These are phyloP conservation scores for Yamadazyma epiphylla DNA, from an alignment of 1,139 yeast genomes.

Conservation along the genomic window DNA sequence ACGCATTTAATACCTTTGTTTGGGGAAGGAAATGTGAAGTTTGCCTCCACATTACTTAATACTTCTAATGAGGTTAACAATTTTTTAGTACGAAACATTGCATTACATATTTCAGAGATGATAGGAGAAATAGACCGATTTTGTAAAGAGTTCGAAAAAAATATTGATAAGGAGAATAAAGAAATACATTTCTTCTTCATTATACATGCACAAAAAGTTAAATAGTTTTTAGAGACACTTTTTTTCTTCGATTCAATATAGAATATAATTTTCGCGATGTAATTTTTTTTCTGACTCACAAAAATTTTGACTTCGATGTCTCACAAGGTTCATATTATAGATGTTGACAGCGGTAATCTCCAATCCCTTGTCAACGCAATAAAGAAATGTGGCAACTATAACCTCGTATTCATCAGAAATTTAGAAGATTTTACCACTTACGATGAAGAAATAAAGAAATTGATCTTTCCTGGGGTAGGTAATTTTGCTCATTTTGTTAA, in stretches of 20 bases:
- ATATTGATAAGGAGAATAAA: slow-evolving; percentile 12
- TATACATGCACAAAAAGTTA: slow-evolving; percentile 25
- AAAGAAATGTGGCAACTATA: slow-evolving; percentile 63
- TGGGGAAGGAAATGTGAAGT: slow-evolving; percentile 33
- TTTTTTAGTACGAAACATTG: slow-evolving; percentile 28
- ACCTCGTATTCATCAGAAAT: slow-evolving; percentile 48
- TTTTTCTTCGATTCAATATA: slow-evolving; percentile 1
- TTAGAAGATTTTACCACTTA: slow-evolving; percentile 31
- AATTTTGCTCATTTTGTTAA: slow-evolving; percentile 90
- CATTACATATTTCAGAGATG: slow-evolving; percentile 30
- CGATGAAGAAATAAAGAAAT: slow-evolving; percentile 45
- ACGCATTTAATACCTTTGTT: slow-evolving; percentile 23
- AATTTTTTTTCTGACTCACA: background rate
- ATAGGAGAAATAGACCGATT: slow-evolving; percentile 30
- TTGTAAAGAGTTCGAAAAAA: slow-evolving; percentile 20
- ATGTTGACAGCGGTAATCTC: slow-evolving; percentile 92
- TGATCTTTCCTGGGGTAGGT: slow-evolving; percentile 92
- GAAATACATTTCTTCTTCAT: slow-evolving; percentile 29
- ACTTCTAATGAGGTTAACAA: slow-evolving; percentile 29
- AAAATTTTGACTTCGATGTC: background rate
- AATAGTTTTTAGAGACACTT: too few species aligned
- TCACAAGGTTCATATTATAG: slow-evolving; percentile 65
- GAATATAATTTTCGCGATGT: background rate
- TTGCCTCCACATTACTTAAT: slow-evolving; percentile 27
- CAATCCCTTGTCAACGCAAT: slow-evolving; percentile 88